Conservation (phyloP, 2,329 filamentous ascomycete species). For the Nemania sp. region DNA sequence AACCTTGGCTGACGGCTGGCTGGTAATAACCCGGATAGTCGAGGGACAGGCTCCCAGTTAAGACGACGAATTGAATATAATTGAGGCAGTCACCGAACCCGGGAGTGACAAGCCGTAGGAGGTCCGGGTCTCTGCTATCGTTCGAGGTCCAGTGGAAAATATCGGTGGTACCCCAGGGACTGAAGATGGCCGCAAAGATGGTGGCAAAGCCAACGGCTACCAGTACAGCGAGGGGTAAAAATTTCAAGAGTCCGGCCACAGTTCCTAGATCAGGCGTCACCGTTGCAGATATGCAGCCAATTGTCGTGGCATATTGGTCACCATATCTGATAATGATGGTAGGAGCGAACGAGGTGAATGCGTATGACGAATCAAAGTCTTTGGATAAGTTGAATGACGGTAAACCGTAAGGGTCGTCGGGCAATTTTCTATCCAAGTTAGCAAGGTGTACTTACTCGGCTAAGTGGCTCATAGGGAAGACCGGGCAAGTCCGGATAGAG, state of each 20-base stretch:
- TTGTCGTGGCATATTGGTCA: constrained; percentile 60
- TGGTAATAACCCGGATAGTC: constrained; percentile 95
- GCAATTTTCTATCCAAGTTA: constrained; percentile 22
- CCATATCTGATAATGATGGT: constrained; percentile 77
- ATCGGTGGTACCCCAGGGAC: constrained; percentile 90
- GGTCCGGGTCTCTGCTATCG: constrained; percentile 89
- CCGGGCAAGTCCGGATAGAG: constrained; percentile 1
- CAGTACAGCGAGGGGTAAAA: constrained; percentile 77
- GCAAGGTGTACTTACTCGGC: constrained; percentile 15
- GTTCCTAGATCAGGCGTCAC: constrained; percentile 81
- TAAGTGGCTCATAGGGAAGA: not conserved
- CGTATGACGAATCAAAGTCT: constrained; percentile 79
- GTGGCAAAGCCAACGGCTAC: constrained; percentile 81
- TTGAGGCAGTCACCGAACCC: constrained; percentile 96
- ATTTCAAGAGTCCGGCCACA: constrained; percentile 70
- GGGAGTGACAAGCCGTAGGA: constrained; percentile 88
- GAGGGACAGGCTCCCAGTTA: constrained; percentile 85
- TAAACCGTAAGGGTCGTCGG: constrained; percentile 48
- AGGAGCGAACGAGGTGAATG: constrained; percentile 79
- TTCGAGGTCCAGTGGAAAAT: constrained; percentile 98
- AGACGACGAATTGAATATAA: constrained; percentile 89
- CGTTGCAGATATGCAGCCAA: constrained; percentile 81
- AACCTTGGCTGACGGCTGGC: constrained; percentile 81
- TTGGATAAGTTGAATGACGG: constrained; percentile 75
- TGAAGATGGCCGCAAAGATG: constrained; percentile 80